Conservation (phyloP, 257 asterid genomes). For the Striga asiatica region DNA sequence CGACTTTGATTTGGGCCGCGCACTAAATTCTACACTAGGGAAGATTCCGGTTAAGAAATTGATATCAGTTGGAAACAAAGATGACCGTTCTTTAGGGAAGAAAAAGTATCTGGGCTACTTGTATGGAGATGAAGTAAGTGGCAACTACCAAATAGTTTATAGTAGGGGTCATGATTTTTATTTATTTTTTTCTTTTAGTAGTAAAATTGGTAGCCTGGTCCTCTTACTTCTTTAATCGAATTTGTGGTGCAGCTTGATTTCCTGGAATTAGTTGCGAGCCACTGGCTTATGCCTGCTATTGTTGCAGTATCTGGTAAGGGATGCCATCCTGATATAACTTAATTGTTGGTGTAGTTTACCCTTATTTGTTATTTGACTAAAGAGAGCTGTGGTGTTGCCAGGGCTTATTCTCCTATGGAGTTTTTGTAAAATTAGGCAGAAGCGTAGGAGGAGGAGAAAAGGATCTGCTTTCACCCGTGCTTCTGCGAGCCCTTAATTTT, state of each 20-base stretch:
- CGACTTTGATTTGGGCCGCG: conserved; percentile 13
- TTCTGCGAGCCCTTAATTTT: conserved; percentile 30
- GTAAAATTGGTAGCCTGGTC: no score
- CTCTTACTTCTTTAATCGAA: no score
- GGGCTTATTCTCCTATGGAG: conserved; percentile 59
- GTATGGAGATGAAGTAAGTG: conserved; percentile 79
- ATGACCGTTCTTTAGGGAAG: conserved; percentile 37
- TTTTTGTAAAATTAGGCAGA: conserved; percentile 78
- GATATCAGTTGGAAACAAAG: conserved; percentile 22
- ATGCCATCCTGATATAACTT: background rate
- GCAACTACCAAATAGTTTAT: no score
- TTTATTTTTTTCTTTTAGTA: no score
- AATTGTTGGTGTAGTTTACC: background rate
- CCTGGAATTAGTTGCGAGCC: conserved; percentile 74
- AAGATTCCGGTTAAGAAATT: conserved; percentile 20
- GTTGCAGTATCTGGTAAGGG: conserved; percentile 67
- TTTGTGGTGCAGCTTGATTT: conserved; percentile 55
- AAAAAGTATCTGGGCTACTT: conserved; percentile 60
- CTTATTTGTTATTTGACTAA: background rate
- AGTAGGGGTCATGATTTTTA: no score
- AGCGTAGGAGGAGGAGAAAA: conserved; percentile 70
- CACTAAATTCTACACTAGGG: conserved; percentile 47
- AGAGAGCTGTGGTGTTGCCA: conserved; percentile 19
- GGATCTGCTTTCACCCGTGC: conserved; percentile 47
- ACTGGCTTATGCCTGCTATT: conserved; percentile 76